Conservation (phyloP, 2,329 filamentous ascomycete species). For the Ascochyta koolunga region DNA sequence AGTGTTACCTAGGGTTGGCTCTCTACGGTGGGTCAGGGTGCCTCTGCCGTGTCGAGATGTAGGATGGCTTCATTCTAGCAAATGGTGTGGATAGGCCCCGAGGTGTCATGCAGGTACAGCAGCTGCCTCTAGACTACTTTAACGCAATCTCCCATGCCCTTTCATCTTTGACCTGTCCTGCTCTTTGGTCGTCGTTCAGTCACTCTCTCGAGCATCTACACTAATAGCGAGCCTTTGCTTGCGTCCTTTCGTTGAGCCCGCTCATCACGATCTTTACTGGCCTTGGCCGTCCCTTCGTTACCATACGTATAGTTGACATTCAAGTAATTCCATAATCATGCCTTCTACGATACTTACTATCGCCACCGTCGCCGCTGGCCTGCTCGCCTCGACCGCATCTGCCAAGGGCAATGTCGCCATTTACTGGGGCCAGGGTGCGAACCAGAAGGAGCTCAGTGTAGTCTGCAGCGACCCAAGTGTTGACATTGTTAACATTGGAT, state of each 20-base stretch:
- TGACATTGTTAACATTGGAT: slow-evolving; percentile 63
- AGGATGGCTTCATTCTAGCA: slow-evolving; percentile 33
- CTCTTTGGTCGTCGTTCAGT: slow-evolving; percentile 30
- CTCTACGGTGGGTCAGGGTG: slow-evolving; percentile 13
- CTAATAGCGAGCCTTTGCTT: slow-evolving; percentile 53
- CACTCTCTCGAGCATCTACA: slow-evolving; percentile 38
- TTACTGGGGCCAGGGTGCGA: slow-evolving; percentile 62
- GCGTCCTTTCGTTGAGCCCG: slow-evolving; percentile 61
- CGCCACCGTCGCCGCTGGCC: slow-evolving; percentile 44
- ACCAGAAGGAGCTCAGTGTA: slow-evolving; percentile 56
- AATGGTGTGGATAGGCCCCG: slow-evolving; percentile 26
- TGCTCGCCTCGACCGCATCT: slow-evolving; percentile 44
- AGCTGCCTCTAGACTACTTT: slow-evolving; percentile 27
- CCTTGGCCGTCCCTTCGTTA: slow-evolving; percentile 48
- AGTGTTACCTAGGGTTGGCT: slow-evolving; percentile 10
- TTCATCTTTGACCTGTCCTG: slow-evolving; percentile 30
- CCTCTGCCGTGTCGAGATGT: slow-evolving; percentile 20
- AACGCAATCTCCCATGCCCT: slow-evolving; percentile 37
- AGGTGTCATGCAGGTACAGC: slow-evolving; percentile 35
- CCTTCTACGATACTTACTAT: slow-evolving; percentile 34
- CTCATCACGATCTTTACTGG: slow-evolving; percentile 50
- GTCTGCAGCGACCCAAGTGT: slow-evolving; percentile 59
- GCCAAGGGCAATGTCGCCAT: slow-evolving; percentile 58
- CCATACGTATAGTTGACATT: slow-evolving; percentile 33
- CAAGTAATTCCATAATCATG: slow-evolving; percentile 46